phyloP scores from a whole-genome alignment of 108 stramenopile genomes.

The Pseudonitzschia multiseries region DNA sequence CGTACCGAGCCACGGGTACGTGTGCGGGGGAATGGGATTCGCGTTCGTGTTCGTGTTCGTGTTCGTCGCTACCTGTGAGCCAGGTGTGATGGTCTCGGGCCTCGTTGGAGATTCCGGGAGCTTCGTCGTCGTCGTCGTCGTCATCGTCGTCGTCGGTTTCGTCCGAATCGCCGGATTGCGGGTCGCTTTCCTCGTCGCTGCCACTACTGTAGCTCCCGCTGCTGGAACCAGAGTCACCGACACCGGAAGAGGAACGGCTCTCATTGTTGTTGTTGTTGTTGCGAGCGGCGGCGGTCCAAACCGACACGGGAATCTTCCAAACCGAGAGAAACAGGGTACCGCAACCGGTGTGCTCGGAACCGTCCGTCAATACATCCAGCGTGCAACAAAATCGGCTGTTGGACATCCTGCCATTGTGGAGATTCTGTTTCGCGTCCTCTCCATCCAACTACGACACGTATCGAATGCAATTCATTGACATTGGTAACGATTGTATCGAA shows the following conservation, averaged over 20 bases:
- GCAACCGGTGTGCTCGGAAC: constrained; percentile 63
- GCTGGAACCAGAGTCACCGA: not conserved
- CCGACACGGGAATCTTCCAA: constrained; percentile 21
- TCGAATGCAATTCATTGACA: no score
- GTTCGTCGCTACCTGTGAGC: constrained; percentile 12
- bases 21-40: not conserved
- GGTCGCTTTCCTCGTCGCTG: constrained; percentile 1
- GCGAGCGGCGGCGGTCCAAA: not conserved
- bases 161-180: no score
- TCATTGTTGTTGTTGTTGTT: constrained; percentile 8
- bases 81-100: no score
- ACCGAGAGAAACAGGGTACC: constrained; percentile 72
- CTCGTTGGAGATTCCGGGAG: no score
- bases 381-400: constrained; percentile 25
- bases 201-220: not conserved
- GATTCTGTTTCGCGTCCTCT: no score
- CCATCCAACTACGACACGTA: no score
- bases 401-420: not conserved
- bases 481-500: no score
- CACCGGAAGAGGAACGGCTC: not conserved
- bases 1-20: constrained; percentile 56
- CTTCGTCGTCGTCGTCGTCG: no score
- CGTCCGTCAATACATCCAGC: constrained; percentile 73
- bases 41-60: not conserved
- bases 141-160: no score